Conservation (phyloP, 306 rosid species). For the Rosa multiflora region DNA sequence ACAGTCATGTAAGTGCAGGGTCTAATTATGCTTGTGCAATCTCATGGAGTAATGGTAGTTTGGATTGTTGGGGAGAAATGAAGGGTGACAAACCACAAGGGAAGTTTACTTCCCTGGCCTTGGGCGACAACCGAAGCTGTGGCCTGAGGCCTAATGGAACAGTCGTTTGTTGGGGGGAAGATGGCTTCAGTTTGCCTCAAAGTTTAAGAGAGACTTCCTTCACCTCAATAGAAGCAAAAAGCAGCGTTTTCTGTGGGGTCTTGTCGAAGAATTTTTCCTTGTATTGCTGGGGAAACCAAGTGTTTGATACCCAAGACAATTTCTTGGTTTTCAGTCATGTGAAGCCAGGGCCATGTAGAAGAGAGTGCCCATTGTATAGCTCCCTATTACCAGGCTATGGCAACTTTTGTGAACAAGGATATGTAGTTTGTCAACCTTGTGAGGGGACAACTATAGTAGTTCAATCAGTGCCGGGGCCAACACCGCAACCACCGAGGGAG, state of each 20-base stretch:
- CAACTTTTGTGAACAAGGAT: conserved; percentile 28
- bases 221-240: conserved; percentile 53
- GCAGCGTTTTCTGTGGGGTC: conserved; percentile 68
- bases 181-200: conserved; percentile 53
- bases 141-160: conserved; percentile 39
- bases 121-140: conserved; percentile 71
- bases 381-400: conserved; percentile 22
- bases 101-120: conserved; percentile 58
- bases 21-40: conserved; percentile 66
- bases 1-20: conserved; percentile 48
- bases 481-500: background rate
- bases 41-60: conserved; percentile 14
- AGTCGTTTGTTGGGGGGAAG: conserved; percentile 71
- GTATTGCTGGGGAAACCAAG: conserved; percentile 67
- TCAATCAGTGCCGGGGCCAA: background rate
- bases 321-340: conserved; percentile 47
- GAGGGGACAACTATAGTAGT: too few relatives aligned
- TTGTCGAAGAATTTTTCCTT: conserved; percentile 36
- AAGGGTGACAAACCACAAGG: conserved; percentile 41
- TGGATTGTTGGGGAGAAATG: conserved; percentile 69
- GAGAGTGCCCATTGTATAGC: conserved; percentile 31
- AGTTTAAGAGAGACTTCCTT: conserved; percentile 34
- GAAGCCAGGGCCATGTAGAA: conserved; percentile 73
- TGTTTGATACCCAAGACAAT: conserved; percentile 30
- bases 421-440: conserved; percentile 47